Conservation (phyloP, 257 asterid species). For the Anisodus acutangulus region DNA sequence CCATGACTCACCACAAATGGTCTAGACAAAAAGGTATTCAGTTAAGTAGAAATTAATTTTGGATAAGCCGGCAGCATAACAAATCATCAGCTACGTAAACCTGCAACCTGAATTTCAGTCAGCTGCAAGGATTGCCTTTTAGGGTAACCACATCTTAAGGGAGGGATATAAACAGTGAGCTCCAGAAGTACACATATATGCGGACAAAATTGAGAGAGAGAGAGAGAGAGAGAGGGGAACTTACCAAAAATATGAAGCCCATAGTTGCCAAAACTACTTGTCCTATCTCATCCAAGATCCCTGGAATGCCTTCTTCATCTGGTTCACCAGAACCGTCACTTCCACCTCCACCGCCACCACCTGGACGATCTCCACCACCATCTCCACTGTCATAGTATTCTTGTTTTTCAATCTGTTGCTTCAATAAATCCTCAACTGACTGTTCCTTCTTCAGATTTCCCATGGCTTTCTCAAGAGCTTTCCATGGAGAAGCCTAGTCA, state of each 20-base stretch:
- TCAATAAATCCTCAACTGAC: conserved; percentile 70
- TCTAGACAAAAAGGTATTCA: conserved; percentile 8
- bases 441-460: conserved; percentile 60
- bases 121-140: conserved; percentile 13
- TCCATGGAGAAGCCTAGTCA: conserved; percentile 69
- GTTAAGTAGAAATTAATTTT: not conserved
- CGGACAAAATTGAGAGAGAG: not conserved
- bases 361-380: conserved; percentile 45
- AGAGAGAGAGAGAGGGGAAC: not conserved
- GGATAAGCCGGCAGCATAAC: not conserved
- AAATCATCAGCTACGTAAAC: conserved; percentile 11
- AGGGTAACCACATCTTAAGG: not conserved
- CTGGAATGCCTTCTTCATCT: conserved; percentile 47
- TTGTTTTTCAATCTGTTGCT: conserved; percentile 74
- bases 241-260: conserved; percentile 72
- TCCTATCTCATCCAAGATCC: conserved; percentile 50
- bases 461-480: conserved; percentile 61
- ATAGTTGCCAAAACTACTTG: conserved; percentile 62
- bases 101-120: not conserved
- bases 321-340: conserved; percentile 55
- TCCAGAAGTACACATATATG: conserved; percentile 6
- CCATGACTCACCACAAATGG: conserved; percentile 1
- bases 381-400: conserved; percentile 71
- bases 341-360: conserved; percentile 54
- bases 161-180: not conserved